Evolutionary conservation across 2,329 filamentous ascomycete genomes (phyloP).

Genomic region (Penicillium griseofulvum): DNA sequence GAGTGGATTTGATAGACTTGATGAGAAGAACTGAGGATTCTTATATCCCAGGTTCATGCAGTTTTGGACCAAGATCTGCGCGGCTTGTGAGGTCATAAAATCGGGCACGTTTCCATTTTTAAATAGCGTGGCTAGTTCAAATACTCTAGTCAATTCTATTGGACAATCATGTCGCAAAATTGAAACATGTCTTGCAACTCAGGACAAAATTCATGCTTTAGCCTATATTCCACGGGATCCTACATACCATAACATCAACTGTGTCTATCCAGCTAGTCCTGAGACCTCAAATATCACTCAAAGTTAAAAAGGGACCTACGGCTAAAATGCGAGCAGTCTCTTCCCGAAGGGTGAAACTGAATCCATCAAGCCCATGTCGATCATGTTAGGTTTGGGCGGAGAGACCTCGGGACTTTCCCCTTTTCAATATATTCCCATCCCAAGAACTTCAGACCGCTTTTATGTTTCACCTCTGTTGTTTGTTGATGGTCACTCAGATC

Average conservation of each 20-base stretch:
- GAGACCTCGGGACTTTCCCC: not conserved
- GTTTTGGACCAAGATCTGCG: not conserved
- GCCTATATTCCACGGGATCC: not conserved
- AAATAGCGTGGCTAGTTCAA: not conserved
- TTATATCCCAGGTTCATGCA: not conserved
- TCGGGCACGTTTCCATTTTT: not conserved
- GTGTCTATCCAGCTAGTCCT: not conserved
- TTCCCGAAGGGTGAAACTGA: slow-evolving; percentile 5
- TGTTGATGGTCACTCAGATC: too few species aligned
- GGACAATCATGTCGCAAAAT: slow-evolving; percentile 6
- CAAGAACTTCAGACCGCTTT: not conserved
- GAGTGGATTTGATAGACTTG: not conserved
- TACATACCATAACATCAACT: not conserved
- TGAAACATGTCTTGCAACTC: slow-evolving; percentile 20
- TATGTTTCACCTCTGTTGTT: not conserved
- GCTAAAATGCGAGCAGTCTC: not conserved
- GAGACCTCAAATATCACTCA: not conserved
- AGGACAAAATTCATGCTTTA: not conserved
- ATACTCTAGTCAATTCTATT: not conserved
- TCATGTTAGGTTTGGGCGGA: slow-evolving; percentile 1
- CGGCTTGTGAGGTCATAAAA: not conserved
- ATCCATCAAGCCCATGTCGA: slow-evolving; percentile 10
- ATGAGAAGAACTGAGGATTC: not conserved
- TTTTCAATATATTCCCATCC: not conserved
- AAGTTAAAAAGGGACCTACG: not conserved